Percentiles rank a stretch among this genome's conserved stretches.
Conservation (phyloP, 306 rosid genomes). For the Betula pendula region DNA sequence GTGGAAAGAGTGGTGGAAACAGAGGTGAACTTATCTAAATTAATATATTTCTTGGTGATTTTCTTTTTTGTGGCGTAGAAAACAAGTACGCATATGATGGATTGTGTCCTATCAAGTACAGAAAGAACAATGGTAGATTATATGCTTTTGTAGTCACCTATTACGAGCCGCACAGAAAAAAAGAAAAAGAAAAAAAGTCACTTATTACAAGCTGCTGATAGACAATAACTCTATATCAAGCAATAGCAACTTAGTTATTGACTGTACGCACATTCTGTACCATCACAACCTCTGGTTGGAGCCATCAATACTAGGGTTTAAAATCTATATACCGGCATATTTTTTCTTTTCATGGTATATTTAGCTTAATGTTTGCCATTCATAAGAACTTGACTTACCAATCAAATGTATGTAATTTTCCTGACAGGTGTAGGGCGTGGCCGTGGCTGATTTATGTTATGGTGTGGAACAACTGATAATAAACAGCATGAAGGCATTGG, state of each 20-base stretch:
- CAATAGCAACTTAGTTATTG: neutral
- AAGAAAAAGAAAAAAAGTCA: neutral
- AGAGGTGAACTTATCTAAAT: slow-evolving; percentile 59
- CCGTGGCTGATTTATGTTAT: slow-evolving; percentile 48
- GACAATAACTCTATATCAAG: neutral
- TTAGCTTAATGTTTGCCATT: neutral
- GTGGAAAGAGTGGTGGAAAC: slow-evolving; percentile 74
- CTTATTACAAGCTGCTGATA: slow-evolving; percentile 3
- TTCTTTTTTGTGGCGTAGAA: neutral
- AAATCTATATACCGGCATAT: neutral
- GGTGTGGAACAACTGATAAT: slow-evolving; percentile 17
- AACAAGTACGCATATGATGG: neutral
- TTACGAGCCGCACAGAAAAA: no score
- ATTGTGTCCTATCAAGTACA: slow-evolving; percentile 8
- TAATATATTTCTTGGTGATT: neutral
- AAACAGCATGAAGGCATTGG: slow-evolving; percentile 47
- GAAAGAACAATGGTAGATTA: slow-evolving; percentile 4
- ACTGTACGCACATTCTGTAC: neutral
- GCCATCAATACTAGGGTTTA: neutral
- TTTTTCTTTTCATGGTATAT: neutral
- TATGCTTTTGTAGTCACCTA: neutral
- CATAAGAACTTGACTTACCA: neutral
- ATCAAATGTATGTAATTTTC: neutral
- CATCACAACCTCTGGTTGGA: neutral
- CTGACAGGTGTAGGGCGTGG: slow-evolving; percentile 63